phyloP scores from a whole-genome alignment of 73 alveolate genomes.

The Paramecium bursaria region DNA sequence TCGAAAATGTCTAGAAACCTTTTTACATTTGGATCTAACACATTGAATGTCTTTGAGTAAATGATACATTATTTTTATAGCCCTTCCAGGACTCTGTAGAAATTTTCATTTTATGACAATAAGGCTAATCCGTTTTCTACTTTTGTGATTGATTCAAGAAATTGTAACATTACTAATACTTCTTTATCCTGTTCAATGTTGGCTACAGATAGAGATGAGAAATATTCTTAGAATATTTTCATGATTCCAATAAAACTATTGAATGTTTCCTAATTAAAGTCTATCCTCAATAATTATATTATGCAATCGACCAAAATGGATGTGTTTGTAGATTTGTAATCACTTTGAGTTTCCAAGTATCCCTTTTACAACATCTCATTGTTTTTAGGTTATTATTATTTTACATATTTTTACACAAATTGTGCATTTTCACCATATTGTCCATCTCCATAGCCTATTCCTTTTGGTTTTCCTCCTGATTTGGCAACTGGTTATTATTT shows the following conservation, averaged over 20 bases:
- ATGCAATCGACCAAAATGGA: background rate
- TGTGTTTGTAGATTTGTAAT: background rate
- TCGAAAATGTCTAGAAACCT: background rate
- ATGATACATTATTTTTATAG: background rate
- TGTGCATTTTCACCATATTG: no score
- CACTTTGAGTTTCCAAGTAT: background rate
- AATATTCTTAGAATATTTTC: background rate
- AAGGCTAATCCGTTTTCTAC: background rate
- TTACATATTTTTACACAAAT: no score
- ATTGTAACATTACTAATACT: background rate
- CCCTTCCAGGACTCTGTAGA: background rate
- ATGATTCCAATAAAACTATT: background rate
- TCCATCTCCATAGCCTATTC: conserved; percentile 52
- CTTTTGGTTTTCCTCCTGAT: conserved; percentile 37
- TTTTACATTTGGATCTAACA: background rate
- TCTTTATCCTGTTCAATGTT: background rate
- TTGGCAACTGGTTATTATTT: background rate
- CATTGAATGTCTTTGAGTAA: conserved; percentile 3
- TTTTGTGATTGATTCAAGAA: background rate
- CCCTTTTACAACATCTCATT: background rate
- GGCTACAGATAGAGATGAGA: background rate
- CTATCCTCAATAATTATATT: background rate
- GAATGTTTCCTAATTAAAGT: background rate
- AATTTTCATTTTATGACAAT: background rate
- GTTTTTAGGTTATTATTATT: background rate